A percentile compares a stretch with the other conserved stretches of the same genome.
These are phyloP conservation scores for Oldenlandia corymbosa DNA, from an alignment of 257 asterid genomes.

Conservation along the genomic window DNA sequence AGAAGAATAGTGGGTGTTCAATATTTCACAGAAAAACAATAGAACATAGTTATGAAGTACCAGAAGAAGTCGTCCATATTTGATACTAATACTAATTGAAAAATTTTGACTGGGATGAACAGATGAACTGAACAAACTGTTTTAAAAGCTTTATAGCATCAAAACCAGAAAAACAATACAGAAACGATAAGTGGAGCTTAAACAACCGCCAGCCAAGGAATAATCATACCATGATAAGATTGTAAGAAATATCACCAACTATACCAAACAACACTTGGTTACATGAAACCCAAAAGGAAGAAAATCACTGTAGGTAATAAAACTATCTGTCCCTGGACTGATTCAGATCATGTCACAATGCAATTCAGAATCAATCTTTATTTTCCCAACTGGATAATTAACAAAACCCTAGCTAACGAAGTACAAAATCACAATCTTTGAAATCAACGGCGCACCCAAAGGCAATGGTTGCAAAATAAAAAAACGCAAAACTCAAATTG, in stretches of 20 bases:
- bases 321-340: not conserved
- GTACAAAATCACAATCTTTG: too few species aligned
- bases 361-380: not conserved
- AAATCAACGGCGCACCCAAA: not conserved
- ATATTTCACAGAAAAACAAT: not conserved
- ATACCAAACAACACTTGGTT: not conserved
- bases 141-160: not conserved
- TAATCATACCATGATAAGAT: not conserved
- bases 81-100: not conserved
- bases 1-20: not conserved
- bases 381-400: not conserved
- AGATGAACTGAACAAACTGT: not conserved
- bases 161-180: not conserved
- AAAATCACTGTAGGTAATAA: not conserved
- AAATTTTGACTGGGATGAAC: not conserved
- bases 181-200: not conserved
- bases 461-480: not conserved
- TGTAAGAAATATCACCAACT: not conserved
- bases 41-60: not conserved
- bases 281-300: not conserved
- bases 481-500: not conserved
- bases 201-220: not conserved
- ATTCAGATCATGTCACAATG: not conserved
- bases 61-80: not conserved
- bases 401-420: not conserved